Base-by-base conservation (phyloP, 1,284 basidiomycete genomes). In the Microbotryum silenes-acaulis region DNA sequence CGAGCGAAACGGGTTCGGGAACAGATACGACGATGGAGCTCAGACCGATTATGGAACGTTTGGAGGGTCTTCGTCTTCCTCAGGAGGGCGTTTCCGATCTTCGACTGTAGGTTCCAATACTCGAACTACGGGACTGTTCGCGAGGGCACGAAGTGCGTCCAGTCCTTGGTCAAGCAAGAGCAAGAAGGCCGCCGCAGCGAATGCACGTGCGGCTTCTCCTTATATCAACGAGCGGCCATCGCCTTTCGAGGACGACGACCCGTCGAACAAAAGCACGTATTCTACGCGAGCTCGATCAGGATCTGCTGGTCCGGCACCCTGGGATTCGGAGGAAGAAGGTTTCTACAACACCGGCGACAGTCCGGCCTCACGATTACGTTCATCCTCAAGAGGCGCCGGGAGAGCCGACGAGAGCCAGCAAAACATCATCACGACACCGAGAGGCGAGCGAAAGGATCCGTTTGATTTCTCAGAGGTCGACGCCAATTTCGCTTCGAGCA, bases 271-370 rank as follows among this genome's bases (percentile, higher is more conserved):
- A 23, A 50, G 47, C 37, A 18, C 37, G 4, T 42, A 47, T 50
- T 49, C 27, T 44, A 54, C 45, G 50, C 61, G 42, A 63, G 50
- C 29, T 47, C 27, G 61, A 59, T 29, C 37, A 16, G 37, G 12
- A 18, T 42, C 37, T 42, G 37, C 37, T 42, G 37, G 37, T 18
- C 37, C 14, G 12, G 37, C 37, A 16, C 65, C 67, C 3, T 68
- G 67, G 67, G 67, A 68, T 44, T 54, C 54, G 25, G 64, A 66
- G 50, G 62, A 66, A 48, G 65, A 66, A 27, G 42, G 51, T 8
- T 59, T 62, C 25, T 33, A 61, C n/a, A 9, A 27, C 37, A 27
- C 18, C 55, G 37, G 16, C 54, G 14, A n/a, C 45, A 42, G 37
- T 16, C 37, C 37, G 37, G 37, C 37, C 5, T 42, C 37, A 10